Conservation (phyloP, 2,329 filamentous ascomycete genomes). For the Macrophomina phaseolina region DNA sequence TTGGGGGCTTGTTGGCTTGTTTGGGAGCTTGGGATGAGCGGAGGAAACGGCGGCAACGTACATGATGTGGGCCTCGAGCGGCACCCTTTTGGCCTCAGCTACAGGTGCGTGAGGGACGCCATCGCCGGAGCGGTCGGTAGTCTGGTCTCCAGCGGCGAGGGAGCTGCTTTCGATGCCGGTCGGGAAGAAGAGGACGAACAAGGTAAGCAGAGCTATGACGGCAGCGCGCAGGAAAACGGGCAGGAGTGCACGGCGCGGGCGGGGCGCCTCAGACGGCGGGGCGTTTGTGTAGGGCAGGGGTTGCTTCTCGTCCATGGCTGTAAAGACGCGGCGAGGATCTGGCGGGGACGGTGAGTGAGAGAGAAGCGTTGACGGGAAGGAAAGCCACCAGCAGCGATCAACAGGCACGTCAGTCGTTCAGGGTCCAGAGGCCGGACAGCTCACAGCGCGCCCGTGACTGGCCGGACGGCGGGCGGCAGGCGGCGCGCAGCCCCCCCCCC, state of each 20-base stretch:
- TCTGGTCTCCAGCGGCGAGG: background rate
- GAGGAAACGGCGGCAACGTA: constrained; percentile 33
- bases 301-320: constrained; percentile 25
- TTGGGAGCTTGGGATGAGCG: background rate
- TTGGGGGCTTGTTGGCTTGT: background rate
- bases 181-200: constrained; percentile 38
- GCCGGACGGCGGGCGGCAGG: background rate
- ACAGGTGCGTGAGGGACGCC: background rate
- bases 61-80: constrained; percentile 95
- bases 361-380: background rate
- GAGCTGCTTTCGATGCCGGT: constrained; percentile 8
- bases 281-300: background rate
- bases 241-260: constrained; percentile 31
- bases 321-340: background rate
- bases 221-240: constrained; percentile 36
- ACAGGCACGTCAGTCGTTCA: background rate
- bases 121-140: background rate
- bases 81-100: constrained; percentile 57
- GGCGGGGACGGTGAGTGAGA: too few relatives aligned
- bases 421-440: background rate
- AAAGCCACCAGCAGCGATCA: background rate
- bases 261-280: background rate
- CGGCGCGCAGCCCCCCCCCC: background rate
- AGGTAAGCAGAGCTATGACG: constrained; percentile 34
- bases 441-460: too few relatives aligned